A percentile compares a stretch with the other conserved stretches of the same genome.
phyloP scores from a whole-genome alignment of 164 flowering plant genomes.

The Echeveria elegans region DNA sequence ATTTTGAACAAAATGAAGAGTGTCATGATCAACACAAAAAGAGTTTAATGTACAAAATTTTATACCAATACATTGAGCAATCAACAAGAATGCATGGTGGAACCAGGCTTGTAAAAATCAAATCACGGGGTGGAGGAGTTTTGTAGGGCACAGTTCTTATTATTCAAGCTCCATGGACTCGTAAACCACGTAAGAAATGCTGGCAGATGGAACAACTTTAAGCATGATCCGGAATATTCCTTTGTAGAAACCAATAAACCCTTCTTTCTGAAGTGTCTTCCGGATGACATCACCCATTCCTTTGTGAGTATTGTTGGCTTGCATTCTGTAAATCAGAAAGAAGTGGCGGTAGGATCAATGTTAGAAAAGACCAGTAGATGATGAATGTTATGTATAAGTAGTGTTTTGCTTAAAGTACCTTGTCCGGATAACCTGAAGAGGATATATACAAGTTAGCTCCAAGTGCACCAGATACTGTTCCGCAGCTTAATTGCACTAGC shows the following conservation, averaged over 20 bases:
- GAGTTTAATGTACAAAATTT: too few relatives aligned
- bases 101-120: too few relatives aligned
- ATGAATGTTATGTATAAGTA: neutral
- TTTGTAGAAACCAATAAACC: constrained; percentile 74
- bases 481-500: constrained; percentile 84
- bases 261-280: constrained; percentile 66
- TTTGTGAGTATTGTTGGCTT: constrained; percentile 51
- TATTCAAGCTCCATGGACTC: constrained; percentile 69
- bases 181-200: constrained; percentile 85
- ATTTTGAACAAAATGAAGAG: too few relatives aligned
- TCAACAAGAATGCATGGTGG: too few relatives aligned
- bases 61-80: too few relatives aligned
- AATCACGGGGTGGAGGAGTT: too few relatives aligned
- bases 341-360: neutral
- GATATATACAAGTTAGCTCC: constrained; percentile 97
- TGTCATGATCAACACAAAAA: too few relatives aligned
- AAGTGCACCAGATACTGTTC: constrained; percentile 88
- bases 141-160: constrained; percentile 17
- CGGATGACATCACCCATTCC: constrained; percentile 82
- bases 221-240: constrained; percentile 88
- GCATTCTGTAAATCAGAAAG: constrained; percentile 54
- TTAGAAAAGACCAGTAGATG: constrained; percentile 2
- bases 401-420: constrained; percentile 38
- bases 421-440: constrained; percentile 91
- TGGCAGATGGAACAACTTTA: constrained; percentile 91